Evolutionary conservation across 2,329 filamentous ascomycete genomes (phyloP), one percentile per base, ranked within the genome.

Genomic region (Dendryphion nanum): DNA sequence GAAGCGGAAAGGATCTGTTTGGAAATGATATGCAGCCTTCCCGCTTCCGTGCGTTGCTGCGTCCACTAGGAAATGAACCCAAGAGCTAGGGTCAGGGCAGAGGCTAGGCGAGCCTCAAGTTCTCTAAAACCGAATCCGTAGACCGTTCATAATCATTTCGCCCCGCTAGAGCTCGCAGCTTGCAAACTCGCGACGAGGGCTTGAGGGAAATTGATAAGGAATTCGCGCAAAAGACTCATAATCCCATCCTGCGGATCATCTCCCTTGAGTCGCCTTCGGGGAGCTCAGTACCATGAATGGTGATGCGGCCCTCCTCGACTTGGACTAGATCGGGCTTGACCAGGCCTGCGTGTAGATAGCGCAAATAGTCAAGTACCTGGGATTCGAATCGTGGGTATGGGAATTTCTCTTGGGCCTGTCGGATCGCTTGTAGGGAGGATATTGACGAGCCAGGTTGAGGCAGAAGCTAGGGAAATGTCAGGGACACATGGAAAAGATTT

Each of bases 251-350:
- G 10, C 48, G 44, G 26, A 64, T 57, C 53, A 63, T 59, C 6
- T 57, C 60, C 29, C 49, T 43, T 6, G 59, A 60, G 1, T 63
- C 60, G 5, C 34, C 40, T 21, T 61, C 59, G 0, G 55, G 50
- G 6, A 65, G 50, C 30, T 62, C 57, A 21, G 49, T 55, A 4
- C 50, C 49, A 23, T 65, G 47, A 15, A 64, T 54, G 8, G 55
- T 61, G 31, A 66, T 59, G 3, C 67, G 57, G 1, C 74, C 73
- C 18, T 63, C 64, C 45, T 79, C 76, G 4, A 80, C 60, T 45
- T 79, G 76, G 1, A 70, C 50, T 1, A 80, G 64, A 15, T 78
- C 61, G 0, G 77, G 77, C 20, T 64, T 58, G 15, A 70, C 55
- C 14, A 75, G 54, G 5, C 57, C 61, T 2, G 61, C 51, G 41